Evolutionary conservation across 306 rosid species (phyloP), one percentile per base, ranked within the genome.

Genomic region (Astragalus membranaceus): DNA sequence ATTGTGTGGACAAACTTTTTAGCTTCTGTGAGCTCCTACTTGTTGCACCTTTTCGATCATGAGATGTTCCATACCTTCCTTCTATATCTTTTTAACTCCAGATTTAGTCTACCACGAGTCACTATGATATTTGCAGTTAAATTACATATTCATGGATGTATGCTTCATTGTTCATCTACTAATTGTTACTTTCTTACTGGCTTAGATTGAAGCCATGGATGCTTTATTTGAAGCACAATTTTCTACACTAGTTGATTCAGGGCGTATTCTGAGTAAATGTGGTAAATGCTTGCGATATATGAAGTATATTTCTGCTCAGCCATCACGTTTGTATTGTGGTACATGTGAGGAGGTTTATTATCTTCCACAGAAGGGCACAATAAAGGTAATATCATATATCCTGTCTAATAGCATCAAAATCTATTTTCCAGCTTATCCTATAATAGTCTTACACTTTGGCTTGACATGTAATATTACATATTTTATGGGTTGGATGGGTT

Each of bases 121-220:
- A 35, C 51, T 10, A 12, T 60, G 52, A 46, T 52, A 58, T 57
- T 64, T 29, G 42, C 76, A 44, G 35, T 54, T 15, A 63, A 42
- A 70, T 74, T 64, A 62, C 51, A 41, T 58, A 70, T 54, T 52
- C 53, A 70, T 70, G 51, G 37, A 69, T 78, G 12, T 48, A 52
- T 60, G 62, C 67, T 59, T 44, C 64, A 50, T 20, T 69, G 33
- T 62, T 68, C 64, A 42, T 63, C 37, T 55, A 72, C 67, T 68
- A 16, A 44, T 49, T 72, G 48, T 67, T 63, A 44, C 58, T 70
- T 73, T 69, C 63, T 80, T 51, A 63, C 50, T 84, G 72, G 64
- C 74, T 68, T 93, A 93, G 98, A 90, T 93, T 74, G 98, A 90
- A 69, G 88, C 88, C 69, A 93, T 93, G 98, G 97, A 93, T 88